phyloP scores from a whole-genome alignment of 164 flowering plant genomes.

The Umbellularia californica region DNA sequence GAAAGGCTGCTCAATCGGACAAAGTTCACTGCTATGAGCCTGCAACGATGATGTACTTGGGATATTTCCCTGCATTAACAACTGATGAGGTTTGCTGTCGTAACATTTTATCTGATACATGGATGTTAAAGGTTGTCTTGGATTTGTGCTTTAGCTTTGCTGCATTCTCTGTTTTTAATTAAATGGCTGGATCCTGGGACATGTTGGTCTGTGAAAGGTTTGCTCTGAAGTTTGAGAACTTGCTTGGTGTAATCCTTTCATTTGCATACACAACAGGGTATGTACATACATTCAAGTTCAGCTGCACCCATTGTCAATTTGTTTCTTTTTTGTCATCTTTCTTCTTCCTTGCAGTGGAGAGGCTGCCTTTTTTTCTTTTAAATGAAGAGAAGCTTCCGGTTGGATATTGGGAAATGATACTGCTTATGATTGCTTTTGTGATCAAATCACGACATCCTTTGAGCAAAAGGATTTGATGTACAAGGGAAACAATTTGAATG shows the following conservation, averaged over 20 bases:
- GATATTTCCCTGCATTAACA: constrained; percentile 67
- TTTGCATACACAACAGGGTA: not conserved
- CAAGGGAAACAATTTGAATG: not conserved
- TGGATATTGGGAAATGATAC: not conserved
- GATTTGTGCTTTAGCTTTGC: not conserved
- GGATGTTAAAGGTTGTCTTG: not conserved
- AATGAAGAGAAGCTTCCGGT: not conserved
- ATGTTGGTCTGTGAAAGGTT: not conserved
- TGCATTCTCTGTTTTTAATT: not conserved
- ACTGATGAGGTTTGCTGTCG: constrained; percentile 60
- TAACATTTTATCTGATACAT: not conserved
- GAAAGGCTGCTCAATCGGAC: constrained; percentile 58
- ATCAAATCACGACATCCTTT: not conserved
- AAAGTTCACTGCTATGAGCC: constrained; percentile 98
- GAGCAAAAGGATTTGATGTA: not conserved
- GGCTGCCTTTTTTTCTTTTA: not conserved
- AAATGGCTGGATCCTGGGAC: not conserved
- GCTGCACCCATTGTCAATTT: not conserved
- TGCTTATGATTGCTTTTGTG: not conserved
- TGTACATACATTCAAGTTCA: not conserved
- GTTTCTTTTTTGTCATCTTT: not conserved
- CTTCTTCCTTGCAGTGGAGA: not conserved
- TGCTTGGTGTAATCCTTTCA: not conserved
- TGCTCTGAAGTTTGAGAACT: not conserved
- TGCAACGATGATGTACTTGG: constrained; percentile 97